These are phyloP conservation scores for Angomonas deanei DNA, from an alignment of 208 protist species.

Conservation along the genomic window DNA sequence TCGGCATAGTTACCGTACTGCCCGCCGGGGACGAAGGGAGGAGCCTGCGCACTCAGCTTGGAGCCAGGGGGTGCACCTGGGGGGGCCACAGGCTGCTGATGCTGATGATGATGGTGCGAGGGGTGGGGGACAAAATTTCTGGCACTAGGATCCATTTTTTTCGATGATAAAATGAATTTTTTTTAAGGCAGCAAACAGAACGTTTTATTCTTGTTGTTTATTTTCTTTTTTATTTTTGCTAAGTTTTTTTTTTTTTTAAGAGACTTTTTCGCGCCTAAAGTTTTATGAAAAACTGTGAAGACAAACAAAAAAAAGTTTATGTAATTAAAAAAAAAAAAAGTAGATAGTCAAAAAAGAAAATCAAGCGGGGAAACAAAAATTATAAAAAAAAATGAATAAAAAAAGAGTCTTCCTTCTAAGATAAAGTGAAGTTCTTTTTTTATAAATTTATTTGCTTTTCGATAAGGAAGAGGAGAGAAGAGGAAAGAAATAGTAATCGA, in stretches of 20 bases:
- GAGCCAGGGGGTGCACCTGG: conserved; percentile 15
- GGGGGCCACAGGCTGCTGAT: conserved; percentile 12
- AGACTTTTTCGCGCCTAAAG: background rate
- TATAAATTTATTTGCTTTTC: background rate
- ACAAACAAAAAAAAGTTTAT: background rate
- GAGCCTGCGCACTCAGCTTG: conserved; percentile 48
- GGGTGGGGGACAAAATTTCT: conserved; percentile 39
- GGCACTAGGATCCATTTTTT: conserved; percentile 49
- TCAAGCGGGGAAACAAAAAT: too few relatives aligned
- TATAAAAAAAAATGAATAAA: background rate
- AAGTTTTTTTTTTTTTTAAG: background rate
- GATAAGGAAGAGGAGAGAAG: conserved; percentile 2
- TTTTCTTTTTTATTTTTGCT: background rate
- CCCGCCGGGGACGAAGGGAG: conserved; percentile 52
- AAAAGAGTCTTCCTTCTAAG: background rate
- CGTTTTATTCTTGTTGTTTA: background rate
- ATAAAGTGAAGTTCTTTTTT: background rate
- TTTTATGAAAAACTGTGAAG: background rate
- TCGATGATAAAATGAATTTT: background rate
- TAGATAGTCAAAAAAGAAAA: too few relatives aligned
- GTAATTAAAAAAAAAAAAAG: conserved; percentile 4
- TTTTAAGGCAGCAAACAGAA: background rate
- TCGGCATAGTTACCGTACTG: conserved; percentile 1
- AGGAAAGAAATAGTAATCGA: conserved; percentile 1
- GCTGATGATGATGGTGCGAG: background rate